A percentile compares a stretch with the other conserved stretches of the same genome.
phyloP scores from a whole-genome alignment of 768 basidiomycete genomes.

The Mycena floridula region DNA sequence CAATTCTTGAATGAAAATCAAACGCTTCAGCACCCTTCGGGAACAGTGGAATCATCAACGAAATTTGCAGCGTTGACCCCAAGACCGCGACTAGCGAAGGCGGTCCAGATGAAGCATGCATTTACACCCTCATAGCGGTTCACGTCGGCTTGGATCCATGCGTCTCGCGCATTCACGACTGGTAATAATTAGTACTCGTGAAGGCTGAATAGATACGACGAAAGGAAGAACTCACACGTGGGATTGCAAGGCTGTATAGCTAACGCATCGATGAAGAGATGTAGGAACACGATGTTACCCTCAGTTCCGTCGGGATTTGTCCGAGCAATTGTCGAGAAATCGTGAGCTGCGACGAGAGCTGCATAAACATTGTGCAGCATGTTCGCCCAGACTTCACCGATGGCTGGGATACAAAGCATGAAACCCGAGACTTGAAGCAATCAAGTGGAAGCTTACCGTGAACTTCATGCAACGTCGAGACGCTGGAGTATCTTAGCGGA shows the following conservation, averaged over 20 bases:
- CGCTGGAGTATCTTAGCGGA: conserved; percentile 27
- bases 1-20: too few species aligned
- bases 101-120: conserved; percentile 37
- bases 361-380: conserved; percentile 38
- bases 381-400: conserved; percentile 48
- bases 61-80: conserved; percentile 30
- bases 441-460: conserved; percentile 22
- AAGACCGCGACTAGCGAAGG: conserved; percentile 44
- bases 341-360: conserved; percentile 27
- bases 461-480: conserved; percentile 26
- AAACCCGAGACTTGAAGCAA: background rate
- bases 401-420: conserved; percentile 19
- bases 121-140: conserved; percentile 40
- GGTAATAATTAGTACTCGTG: too few species aligned
- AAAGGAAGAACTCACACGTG: conserved; percentile 29
- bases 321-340: conserved; percentile 29
- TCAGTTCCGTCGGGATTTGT: conserved; percentile 32
- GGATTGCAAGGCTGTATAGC: conserved; percentile 44
- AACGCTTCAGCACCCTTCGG: conserved; percentile 16
- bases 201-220: too few species aligned
- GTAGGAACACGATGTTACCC: conserved; percentile 49
- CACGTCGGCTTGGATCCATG: conserved; percentile 46
- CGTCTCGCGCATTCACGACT: conserved; percentile 41
- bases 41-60: conserved; percentile 21
- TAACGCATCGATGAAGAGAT: conserved; percentile 44